These are phyloP conservation scores for Barnettozyma salicaria DNA, from an alignment of 805 yeast genomes.

Conservation along the genomic window DNA sequence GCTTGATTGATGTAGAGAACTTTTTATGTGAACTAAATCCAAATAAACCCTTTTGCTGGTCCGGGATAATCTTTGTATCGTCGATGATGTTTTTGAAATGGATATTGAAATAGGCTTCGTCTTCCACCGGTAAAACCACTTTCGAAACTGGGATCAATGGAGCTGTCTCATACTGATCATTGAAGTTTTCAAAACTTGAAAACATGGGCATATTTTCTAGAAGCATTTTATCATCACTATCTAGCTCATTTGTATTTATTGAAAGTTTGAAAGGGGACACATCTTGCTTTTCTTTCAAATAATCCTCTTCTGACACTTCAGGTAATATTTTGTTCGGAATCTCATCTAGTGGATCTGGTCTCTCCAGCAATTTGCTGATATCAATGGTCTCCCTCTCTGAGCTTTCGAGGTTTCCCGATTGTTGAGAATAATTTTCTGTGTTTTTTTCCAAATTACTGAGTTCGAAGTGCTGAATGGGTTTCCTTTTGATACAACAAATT, in stretches of 20 bases:
- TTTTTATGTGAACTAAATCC: constrained; percentile 39
- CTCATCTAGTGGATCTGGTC: constrained; percentile 31
- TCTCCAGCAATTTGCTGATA: constrained; percentile 28
- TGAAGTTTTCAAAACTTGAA: constrained; percentile 25
- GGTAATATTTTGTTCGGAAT: constrained; percentile 29
- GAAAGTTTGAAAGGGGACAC: constrained; percentile 30
- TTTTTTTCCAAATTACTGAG: no score
- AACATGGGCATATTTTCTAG: constrained; percentile 31
- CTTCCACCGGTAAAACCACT: constrained; percentile 56
- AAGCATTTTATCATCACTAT: constrained; percentile 30
- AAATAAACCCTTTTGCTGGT: constrained; percentile 53
- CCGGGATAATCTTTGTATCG: constrained; percentile 32
- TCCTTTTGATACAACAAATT: constrained; percentile 53
- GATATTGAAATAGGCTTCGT: constrained; percentile 56
- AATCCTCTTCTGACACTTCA: constrained; percentile 27
- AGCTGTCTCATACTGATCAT: constrained; percentile 26
- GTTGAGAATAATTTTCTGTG: no score
- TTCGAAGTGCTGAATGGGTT: constrained; percentile 36
- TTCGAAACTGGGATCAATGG: constrained; percentile 58
- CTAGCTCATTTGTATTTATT: constrained; percentile 28
- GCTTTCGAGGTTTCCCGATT: neutral
- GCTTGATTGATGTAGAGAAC: constrained; percentile 56
- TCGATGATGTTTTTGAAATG: constrained; percentile 45
- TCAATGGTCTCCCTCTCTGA: constrained; percentile 31
- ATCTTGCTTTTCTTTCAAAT: constrained; percentile 6